These are phyloP conservation scores for Mycena albidolilacea DNA, from an alignment of 768 basidiomycete species.

Conservation along the genomic window DNA sequence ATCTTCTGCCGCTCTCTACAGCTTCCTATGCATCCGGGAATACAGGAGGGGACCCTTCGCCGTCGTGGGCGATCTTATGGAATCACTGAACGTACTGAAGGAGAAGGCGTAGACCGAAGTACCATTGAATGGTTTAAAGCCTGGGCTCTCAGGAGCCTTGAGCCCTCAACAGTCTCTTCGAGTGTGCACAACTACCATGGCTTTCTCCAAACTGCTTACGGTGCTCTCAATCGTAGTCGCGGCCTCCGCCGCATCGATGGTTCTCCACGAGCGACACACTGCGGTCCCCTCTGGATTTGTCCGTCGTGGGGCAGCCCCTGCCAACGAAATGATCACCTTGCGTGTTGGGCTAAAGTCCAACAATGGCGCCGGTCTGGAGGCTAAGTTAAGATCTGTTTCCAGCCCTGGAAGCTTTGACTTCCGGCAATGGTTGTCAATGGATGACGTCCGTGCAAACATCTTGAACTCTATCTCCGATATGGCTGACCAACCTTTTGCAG, in stretches of 20 bases:
- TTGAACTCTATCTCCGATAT: not conserved
- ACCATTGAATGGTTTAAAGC: not conserved
- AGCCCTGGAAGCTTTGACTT: not conserved
- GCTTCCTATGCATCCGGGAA: too few species aligned
- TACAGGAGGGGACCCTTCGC: too few species aligned
- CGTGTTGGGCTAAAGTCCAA: slow-evolving; percentile 16
- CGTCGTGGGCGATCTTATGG: too few species aligned
- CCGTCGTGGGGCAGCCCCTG: not conserved
- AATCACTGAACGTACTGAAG: too few species aligned
- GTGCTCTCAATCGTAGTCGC: not conserved
- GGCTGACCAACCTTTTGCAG: not conserved
- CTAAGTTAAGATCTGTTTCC: not conserved
- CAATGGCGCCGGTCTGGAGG: not conserved
- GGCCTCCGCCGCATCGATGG: not conserved
- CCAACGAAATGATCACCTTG: not conserved
- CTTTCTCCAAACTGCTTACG: not conserved
- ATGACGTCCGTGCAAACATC: not conserved
- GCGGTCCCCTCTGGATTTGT: not conserved
- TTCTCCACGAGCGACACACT: slow-evolving; percentile 9
- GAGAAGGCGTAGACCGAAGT: too few species aligned
- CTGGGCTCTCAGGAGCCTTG: not conserved
- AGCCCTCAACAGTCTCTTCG: not conserved
- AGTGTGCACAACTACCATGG: not conserved
- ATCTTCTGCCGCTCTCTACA: too few species aligned
- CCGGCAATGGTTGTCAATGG: slow-evolving; percentile 17